Conservation (phyloP, 805 yeast genomes). For the Candida silvatica region DNA sequence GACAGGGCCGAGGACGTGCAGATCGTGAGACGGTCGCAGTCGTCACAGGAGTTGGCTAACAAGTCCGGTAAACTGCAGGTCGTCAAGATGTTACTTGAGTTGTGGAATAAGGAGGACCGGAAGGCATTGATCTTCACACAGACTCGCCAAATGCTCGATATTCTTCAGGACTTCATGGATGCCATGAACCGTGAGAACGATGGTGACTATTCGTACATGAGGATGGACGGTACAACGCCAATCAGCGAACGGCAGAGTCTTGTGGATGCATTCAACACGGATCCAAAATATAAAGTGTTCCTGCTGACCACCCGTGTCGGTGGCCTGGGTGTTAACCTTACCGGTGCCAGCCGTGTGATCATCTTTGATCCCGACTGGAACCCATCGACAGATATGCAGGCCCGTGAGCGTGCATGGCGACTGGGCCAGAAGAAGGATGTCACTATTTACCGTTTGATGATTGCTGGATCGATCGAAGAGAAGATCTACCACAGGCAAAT, state of each 20-base stretch:
- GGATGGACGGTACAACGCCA: slow-evolving; percentile 95
- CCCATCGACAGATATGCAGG: slow-evolving; percentile 95
- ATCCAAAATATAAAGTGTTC: slow-evolving; percentile 52
- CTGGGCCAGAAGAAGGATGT: slow-evolving; percentile 92
- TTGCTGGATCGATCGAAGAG: slow-evolving; percentile 93
- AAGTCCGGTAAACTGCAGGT: slow-evolving; percentile 90
- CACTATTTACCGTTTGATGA: slow-evolving; percentile 82
- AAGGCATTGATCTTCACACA: slow-evolving; percentile 85
- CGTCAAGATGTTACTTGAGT: slow-evolving; percentile 57
- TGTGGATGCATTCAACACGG: slow-evolving; percentile 73
- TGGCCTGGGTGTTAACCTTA: slow-evolving; percentile 87
- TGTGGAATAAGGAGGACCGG: slow-evolving; percentile 75
- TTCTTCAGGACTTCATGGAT: slow-evolving; percentile 60
- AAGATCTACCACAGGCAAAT: slow-evolving; percentile 95
- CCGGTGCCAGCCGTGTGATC: slow-evolving; percentile 92
- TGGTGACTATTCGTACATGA: slow-evolving; percentile 38
- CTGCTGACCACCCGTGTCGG: slow-evolving; percentile 92
- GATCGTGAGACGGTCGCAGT: slow-evolving; percentile 2
- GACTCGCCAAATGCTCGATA: slow-evolving; percentile 88
- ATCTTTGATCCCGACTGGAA: slow-evolving; percentile 98
- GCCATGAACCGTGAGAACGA: slow-evolving; percentile 24
- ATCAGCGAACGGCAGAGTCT: slow-evolving; percentile 67
- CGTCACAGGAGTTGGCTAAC: slow-evolving; percentile 28
- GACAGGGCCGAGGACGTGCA: slow-evolving; percentile 19
- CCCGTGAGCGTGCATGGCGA: slow-evolving; percentile 96